A percentile compares a stretch with the other conserved stretches of the same genome.
Conservation (phyloP, 1,284 basidiomycete genomes). For the Trametes versicolor region DNA sequence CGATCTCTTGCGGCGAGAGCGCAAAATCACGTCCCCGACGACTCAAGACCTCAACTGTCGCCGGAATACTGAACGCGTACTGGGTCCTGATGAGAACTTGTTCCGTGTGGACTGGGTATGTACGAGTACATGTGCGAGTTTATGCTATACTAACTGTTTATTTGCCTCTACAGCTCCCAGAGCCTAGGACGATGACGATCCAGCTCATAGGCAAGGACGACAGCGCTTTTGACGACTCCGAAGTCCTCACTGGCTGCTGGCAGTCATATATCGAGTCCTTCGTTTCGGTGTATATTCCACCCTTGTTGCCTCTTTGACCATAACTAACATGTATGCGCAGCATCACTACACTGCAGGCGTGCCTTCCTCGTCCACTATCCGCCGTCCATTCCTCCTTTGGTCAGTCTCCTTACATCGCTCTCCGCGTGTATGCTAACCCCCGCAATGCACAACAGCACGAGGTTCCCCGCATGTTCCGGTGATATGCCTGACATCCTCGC, state of each 20-base stretch:
- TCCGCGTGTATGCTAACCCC: neutral
- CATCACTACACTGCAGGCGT: constrained; percentile 63
- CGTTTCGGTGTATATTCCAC: constrained; percentile 66
- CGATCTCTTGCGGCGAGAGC: constrained; percentile 82
- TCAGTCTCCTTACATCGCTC: constrained; percentile 44
- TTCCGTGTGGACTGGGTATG: constrained; percentile 94
- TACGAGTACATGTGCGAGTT: constrained; percentile 28
- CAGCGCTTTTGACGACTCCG: constrained; percentile 86
- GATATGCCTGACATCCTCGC: constrained; percentile 46
- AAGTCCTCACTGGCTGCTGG: constrained; percentile 86
- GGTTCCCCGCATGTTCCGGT: constrained; percentile 26
- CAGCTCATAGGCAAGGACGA: constrained; percentile 94
- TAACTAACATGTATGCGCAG: constrained; percentile 44
- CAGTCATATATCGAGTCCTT: constrained; percentile 92
- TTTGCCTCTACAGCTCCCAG: constrained; percentile 65
- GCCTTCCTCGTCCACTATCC: constrained; percentile 56
- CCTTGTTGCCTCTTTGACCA: neutral
- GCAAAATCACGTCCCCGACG: constrained; percentile 68
- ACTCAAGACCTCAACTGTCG: constrained; percentile 88
- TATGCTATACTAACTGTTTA: too few species aligned
- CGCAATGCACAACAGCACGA: constrained; percentile 22
- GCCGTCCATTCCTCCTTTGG: constrained; percentile 81
- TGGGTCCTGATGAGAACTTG: constrained; percentile 91
- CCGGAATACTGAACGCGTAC: constrained; percentile 82
- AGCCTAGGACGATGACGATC: constrained; percentile 78